Conservation (phyloP, 1,284 basidiomycete species). For the Cryptococcus sp. region DNA sequence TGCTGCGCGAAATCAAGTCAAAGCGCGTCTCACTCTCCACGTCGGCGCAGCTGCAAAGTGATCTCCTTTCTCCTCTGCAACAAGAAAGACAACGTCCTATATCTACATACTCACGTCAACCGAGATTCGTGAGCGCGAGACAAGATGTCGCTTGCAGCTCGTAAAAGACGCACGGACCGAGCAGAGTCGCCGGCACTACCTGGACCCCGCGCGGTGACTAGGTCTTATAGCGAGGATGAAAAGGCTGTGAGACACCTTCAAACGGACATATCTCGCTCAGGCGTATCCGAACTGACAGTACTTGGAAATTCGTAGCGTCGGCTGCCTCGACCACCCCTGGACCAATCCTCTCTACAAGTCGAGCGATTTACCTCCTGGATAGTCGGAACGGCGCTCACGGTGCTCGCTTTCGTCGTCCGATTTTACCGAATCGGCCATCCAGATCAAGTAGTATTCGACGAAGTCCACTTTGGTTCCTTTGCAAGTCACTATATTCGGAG, state of each 20-base stretch:
- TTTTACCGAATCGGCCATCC: constrained; percentile 94
- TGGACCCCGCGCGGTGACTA: background rate
- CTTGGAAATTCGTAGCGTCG: constrained; percentile 16
- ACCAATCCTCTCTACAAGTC: constrained; percentile 15
- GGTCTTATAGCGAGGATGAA: background rate
- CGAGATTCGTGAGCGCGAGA: too few relatives aligned
- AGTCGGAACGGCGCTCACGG: constrained; percentile 59
- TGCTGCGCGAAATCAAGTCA: too few relatives aligned
- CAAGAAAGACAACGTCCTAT: too few relatives aligned
- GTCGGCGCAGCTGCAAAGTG: too few relatives aligned
- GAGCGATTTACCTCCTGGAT: constrained; percentile 42
- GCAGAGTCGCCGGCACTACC: background rate
- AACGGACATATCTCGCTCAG: background rate
- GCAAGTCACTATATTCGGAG: constrained; percentile 85
- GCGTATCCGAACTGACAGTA: background rate
- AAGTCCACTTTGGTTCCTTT: constrained; percentile 91
- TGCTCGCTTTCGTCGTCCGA: constrained; percentile 73
- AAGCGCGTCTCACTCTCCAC: too few relatives aligned
- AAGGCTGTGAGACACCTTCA: background rate
- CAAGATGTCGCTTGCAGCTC: background rate
- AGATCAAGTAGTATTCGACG: constrained; percentile 93
- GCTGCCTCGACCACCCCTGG: constrained; percentile 17
- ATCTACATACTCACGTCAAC: too few relatives aligned
- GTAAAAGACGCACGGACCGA: background rate
- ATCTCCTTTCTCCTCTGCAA: too few relatives aligned